Conservation (phyloP, 495 filamentous ascomycete species). For the Penicillium steckii region DNA sequence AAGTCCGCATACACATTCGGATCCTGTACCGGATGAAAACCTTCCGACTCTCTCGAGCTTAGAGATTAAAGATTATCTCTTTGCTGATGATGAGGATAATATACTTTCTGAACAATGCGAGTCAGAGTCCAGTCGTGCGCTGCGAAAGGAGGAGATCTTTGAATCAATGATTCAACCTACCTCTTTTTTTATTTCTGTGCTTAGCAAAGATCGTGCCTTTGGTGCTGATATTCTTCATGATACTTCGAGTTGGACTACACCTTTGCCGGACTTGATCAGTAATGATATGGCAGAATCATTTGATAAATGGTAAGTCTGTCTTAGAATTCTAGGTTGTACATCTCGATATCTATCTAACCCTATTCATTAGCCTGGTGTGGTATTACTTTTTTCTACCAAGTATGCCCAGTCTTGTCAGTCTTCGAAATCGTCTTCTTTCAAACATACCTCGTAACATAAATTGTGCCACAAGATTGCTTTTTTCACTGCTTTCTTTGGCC, state of each 20-base stretch:
- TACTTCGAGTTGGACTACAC: neutral
- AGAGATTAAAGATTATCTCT: neutral
- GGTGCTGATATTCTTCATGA: neutral
- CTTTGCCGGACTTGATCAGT: neutral
- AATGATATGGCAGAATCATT: neutral
- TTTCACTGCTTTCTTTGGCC: neutral
- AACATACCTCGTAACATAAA: neutral
- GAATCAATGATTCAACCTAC: neutral
- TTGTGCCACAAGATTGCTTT: conserved; percentile 1
- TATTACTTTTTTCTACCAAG: neutral
- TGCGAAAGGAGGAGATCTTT: neutral
- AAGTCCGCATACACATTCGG: neutral
- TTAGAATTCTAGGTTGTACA: too few relatives aligned
- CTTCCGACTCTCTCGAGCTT: neutral
- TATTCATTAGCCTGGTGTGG: conserved; percentile 1
- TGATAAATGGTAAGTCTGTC: neutral
- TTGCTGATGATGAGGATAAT: neutral
- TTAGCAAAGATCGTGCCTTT: neutral
- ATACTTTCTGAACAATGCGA: neutral
- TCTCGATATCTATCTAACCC: too few relatives aligned
- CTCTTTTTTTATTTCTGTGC: neutral
- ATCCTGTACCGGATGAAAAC: neutral
- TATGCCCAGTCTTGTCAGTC: neutral
- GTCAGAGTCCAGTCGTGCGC: neutral
- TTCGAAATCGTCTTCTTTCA: neutral